Evolutionary conservation across 441 rosid genomes (phyloP).

Genomic region (Codiaeum variegatum): DNA sequence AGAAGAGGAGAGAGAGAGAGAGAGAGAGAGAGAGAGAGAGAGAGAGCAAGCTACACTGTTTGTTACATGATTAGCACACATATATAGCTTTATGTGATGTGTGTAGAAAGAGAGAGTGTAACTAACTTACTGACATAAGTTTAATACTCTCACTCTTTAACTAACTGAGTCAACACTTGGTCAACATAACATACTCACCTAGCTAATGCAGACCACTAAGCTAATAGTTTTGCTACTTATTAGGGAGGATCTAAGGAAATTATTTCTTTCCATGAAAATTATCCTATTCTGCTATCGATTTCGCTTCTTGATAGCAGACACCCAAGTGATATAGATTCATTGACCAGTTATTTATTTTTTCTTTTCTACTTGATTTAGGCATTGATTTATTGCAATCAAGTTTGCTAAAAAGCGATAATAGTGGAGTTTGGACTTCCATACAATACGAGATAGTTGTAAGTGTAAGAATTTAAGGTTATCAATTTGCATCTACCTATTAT

Average conservation of each 20-base stretch:
- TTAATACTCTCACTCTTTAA: too few relatives aligned
- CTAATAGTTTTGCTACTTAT: background rate
- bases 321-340: slow-evolving; percentile 42
- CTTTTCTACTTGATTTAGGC: background rate
- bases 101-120: too few relatives aligned
- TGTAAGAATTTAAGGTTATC: slow-evolving; percentile 78
- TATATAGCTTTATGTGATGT: too few relatives aligned
- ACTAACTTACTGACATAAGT: too few relatives aligned
- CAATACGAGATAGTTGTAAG: slow-evolving; percentile 54
- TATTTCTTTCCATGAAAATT: slow-evolving; percentile 91
- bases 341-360: too few relatives aligned
- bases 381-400: slow-evolving; percentile 5
- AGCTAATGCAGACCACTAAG: too few relatives aligned
- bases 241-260: slow-evolving; percentile 91
- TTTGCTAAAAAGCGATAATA: slow-evolving; percentile 50
- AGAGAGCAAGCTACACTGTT: too few relatives aligned
- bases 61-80: too few relatives aligned
- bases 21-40: too few relatives aligned
- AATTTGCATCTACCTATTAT: background rate
- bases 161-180: too few relatives aligned
- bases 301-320: slow-evolving; percentile 32
- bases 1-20: too few relatives aligned
- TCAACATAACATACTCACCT: too few relatives aligned
- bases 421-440: slow-evolving; percentile 70
- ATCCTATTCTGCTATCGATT: slow-evolving; percentile 71